Conservation (phyloP, 2,329 filamentous ascomycete genomes). For the Lachnellula cervina region DNA sequence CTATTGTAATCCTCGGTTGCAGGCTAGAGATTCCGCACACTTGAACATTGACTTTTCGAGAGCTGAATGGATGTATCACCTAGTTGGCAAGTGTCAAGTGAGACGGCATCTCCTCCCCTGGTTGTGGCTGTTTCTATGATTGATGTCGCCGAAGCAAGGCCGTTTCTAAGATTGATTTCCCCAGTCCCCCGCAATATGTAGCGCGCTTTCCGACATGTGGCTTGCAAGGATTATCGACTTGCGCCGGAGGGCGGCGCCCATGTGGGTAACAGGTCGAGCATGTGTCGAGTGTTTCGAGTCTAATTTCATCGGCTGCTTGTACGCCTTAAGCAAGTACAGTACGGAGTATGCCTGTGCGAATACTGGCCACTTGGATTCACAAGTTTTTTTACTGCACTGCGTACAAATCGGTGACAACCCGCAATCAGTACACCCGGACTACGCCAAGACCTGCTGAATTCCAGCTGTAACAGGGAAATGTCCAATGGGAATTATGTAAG, state of each 20-base stretch:
- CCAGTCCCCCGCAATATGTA: conserved; percentile 2
- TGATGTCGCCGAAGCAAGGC: conserved; percentile 9
- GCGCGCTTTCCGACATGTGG: neutral
- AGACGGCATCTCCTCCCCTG: neutral
- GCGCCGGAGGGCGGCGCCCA: no score
- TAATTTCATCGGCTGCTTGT: neutral
- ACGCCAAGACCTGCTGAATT: neutral
- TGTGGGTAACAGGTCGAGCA: neutral
- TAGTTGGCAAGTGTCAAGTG: no score
- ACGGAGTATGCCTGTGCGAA: neutral
- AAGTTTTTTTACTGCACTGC: neutral
- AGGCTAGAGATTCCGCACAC: neutral
- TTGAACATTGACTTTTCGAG: neutral
- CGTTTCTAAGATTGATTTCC: neutral
- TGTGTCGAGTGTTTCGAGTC: neutral
- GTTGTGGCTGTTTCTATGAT: neutral
- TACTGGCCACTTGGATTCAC: no score
- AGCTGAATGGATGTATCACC: neutral
- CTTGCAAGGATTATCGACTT: neutral
- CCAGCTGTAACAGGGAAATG: neutral
- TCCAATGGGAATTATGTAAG: neutral
- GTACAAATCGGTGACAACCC: neutral
- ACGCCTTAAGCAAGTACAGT: neutral
- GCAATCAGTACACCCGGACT: neutral
- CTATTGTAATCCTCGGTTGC: neutral